Evolutionary conservation across 257 asterid species (phyloP).

Genomic region (Agastache rugosa): DNA sequence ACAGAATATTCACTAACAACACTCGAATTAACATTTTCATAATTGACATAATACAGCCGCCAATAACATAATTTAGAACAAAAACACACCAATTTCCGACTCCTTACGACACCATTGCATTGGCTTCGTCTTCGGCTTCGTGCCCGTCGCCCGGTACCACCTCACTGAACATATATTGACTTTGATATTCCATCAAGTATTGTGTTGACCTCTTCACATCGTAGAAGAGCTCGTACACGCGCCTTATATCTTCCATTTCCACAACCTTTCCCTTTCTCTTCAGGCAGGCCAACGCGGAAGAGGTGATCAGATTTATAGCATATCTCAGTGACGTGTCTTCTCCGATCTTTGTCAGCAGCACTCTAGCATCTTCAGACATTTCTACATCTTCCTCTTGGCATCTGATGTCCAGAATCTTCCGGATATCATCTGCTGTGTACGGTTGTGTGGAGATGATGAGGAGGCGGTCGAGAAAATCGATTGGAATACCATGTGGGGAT

Average conservation of each 20-base stretch:
- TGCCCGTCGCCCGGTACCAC: conserved; percentile 49
- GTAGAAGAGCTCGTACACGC: conserved; percentile 83
- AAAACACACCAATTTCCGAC: too few species aligned
- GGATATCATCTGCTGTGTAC: conserved; percentile 76
- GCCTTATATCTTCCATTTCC: conserved; percentile 85
- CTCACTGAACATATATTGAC: conserved; percentile 89
- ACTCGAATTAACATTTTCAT: too few species aligned
- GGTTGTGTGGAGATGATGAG: conserved; percentile 96
- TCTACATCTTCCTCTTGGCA: conserved; percentile 90
- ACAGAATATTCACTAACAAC: too few species aligned
- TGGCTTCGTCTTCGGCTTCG: conserved; percentile 59
- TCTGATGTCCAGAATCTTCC: conserved; percentile 84
- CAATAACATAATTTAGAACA: too few species aligned
- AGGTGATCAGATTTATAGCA: conserved; percentile 79
- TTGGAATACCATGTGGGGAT: conserved; percentile 91
- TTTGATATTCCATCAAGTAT: conserved; percentile 91
- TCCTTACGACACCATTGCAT: conserved; percentile 55
- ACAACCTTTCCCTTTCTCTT: conserved; percentile 78
- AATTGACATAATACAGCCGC: too few species aligned
- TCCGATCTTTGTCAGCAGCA: conserved; percentile 81
- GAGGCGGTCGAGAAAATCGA: conserved; percentile 91
- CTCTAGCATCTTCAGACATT: conserved; percentile 86
- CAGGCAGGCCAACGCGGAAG: conserved; percentile 80
- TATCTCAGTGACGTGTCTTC: conserved; percentile 86
- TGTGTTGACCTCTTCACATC: conserved; percentile 91